A percentile compares a stretch with the other conserved stretches of the same genome.
These are phyloP conservation scores for Byssoonygena ceratinophila DNA, from an alignment of 2,329 filamentous ascomycete species.

Conservation along the genomic window DNA sequence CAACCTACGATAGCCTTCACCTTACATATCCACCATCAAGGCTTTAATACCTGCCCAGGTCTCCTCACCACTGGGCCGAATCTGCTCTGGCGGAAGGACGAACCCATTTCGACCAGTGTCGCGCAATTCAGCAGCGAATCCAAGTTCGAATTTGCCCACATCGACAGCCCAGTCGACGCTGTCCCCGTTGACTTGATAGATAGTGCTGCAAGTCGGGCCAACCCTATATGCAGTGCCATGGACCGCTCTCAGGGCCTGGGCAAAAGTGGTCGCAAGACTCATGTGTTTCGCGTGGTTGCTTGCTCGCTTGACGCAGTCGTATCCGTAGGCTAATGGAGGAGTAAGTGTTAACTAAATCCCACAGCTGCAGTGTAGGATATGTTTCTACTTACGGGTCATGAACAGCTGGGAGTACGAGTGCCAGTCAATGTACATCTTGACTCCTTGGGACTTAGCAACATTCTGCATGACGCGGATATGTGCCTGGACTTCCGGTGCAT, in stretches of 20 bases:
- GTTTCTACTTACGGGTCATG: slow-evolving; percentile 28
- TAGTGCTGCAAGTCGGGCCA: slow-evolving; percentile 48
- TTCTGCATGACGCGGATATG: slow-evolving; percentile 41
- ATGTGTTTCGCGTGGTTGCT: slow-evolving; percentile 42
- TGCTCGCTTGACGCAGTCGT: slow-evolving; percentile 43
- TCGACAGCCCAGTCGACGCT: slow-evolving; percentile 40
- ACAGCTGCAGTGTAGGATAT: neutral
- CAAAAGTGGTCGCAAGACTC: slow-evolving; percentile 40
- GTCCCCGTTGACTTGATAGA: slow-evolving; percentile 44
- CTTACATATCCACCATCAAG: slow-evolving; percentile 9
- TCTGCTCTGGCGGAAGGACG: slow-evolving; percentile 41
- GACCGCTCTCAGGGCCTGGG: slow-evolving; percentile 46
- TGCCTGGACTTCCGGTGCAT: slow-evolving; percentile 44
- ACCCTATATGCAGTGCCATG: slow-evolving; percentile 37
- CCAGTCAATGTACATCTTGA: slow-evolving; percentile 54
- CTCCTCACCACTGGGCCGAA: slow-evolving; percentile 39
- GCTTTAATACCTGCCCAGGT: slow-evolving; percentile 34
- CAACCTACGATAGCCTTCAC: no score
- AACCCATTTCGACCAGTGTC: slow-evolving; percentile 43
- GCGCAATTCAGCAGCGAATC: slow-evolving; percentile 42
- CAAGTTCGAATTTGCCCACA: slow-evolving; percentile 35
- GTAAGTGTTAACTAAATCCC: neutral
- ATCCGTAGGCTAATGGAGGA: slow-evolving; percentile 42
- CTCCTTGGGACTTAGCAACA: slow-evolving; percentile 39
- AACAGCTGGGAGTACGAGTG: slow-evolving; percentile 55